Base-by-base conservation (phyloP, 2,329 filamentous ascomycete species). In the Aureobasidium sp. region DNA sequence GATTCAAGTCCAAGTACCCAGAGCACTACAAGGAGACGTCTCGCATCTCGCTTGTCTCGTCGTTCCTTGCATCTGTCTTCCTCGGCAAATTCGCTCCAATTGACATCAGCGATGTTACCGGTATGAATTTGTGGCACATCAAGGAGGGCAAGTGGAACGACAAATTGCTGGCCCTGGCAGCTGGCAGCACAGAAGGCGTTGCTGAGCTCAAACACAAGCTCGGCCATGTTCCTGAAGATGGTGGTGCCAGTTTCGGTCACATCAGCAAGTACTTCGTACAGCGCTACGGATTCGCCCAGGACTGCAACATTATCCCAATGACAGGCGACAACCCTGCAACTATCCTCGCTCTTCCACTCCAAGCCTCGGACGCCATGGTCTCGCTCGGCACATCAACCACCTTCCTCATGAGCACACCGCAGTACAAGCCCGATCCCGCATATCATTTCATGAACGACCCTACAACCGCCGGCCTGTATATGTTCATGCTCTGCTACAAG, bases 401-500 rank as follows among this genome's bases (percentile, higher is more conserved):
- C 3, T 97, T 97, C 79, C 84, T 99, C 64, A 97, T 97, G 93
- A 91, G 89, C 70, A 97, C 94, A 5, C 86, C 90, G n/a, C 82
- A 84, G 68, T 97, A 96, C 81, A 87, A 87, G 73, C 91, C 94
- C 2, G 88, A 97, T 71, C 89, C 91, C 3, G 85, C 89, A 7
- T 96, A 96, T 71, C 94, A 99, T 78, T 96, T 97, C 81, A 95
- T 97, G 84, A 96, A 97, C 78, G 92, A 97, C 75, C 94, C 94
- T 1, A 94, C 91, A 48, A 96, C 91, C 0, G 79, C 86, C 0
- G 91, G 89, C 1, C 83, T 97, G 63, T 97, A 96, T 82, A 97
- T 99, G 94, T 97, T 99, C 77, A 99, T 99, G 94, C 85, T 99
- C 39, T 99, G 94, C 81, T 99, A 97, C 81, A 97, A 97, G 77